Conservation (phyloP, 1,139 yeast genomes). For the Yamadazyma buinensis region DNA sequence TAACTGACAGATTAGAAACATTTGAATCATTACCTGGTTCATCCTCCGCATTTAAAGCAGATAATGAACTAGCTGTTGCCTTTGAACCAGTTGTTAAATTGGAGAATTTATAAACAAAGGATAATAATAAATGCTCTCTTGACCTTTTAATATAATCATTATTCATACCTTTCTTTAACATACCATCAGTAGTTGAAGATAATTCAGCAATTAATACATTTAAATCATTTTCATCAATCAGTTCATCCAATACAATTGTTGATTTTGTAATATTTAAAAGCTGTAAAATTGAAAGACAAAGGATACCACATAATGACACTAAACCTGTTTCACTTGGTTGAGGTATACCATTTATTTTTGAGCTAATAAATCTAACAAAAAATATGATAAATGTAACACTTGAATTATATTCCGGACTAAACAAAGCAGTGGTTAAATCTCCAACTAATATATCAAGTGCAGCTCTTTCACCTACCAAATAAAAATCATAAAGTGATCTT, state of each 20-base stretch:
- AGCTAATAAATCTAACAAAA: background rate
- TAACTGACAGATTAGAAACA: background rate
- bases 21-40: background rate
- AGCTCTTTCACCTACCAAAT: slow-evolving; percentile 1
- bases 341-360: background rate
- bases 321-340: slow-evolving; percentile 6
- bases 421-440: slow-evolving; percentile 1
- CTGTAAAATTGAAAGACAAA: slow-evolving; percentile 1
- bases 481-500: background rate
- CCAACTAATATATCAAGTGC: slow-evolving; percentile 6
- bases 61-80: background rate
- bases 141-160: background rate
- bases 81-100: background rate
- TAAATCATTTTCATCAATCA: slow-evolving; percentile 1
- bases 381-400: background rate
- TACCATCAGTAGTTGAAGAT: background rate
- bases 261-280: background rate
- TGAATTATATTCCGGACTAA: background rate
- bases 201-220: background rate
- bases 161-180: background rate
- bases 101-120: background rate
- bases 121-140: background rate
- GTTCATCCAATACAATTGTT: background rate
- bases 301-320: slow-evolving; percentile 2
- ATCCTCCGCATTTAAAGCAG: background rate